Conservation (phyloP, 345 rosid species). For the Citrus unshiu region DNA sequence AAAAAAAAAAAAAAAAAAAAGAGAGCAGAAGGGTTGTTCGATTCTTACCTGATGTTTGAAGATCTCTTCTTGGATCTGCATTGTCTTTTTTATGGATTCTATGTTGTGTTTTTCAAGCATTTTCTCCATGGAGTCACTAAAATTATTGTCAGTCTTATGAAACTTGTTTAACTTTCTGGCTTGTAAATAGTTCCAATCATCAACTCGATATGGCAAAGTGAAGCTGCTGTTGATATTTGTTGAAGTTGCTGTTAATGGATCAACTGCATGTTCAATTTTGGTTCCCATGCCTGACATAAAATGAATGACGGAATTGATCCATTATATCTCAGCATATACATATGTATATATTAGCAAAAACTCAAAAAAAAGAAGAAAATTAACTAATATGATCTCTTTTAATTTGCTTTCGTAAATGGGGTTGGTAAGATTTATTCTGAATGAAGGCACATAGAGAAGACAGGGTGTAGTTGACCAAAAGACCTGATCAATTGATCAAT, state of each 20-base stretch:
- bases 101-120: constrained; percentile 38
- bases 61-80: constrained; percentile 74
- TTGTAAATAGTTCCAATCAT: constrained; percentile 34
- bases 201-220: constrained; percentile 31
- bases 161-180: constrained; percentile 21
- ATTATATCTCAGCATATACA: too few relatives aligned
- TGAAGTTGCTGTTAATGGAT: constrained; percentile 32
- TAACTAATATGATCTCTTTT: background rate
- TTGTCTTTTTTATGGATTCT: constrained; percentile 65
- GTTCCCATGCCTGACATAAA: constrained; percentile 65
- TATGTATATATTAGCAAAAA: too few relatives aligned
- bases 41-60: constrained; percentile 70
- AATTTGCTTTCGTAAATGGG: constrained; percentile 8
- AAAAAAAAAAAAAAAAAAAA: background rate
- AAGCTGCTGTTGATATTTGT: constrained; percentile 23
- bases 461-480: constrained; percentile 25
- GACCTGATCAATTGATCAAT: constrained; percentile 3
- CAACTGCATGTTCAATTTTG: constrained; percentile 36
- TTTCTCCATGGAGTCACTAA: constrained; percentile 37
- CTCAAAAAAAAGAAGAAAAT: too few relatives aligned
- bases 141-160: constrained; percentile 11
- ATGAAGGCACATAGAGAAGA: constrained; percentile 29
- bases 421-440: constrained; percentile 25
- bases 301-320: background rate
- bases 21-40: background rate